phyloP scores from a whole-genome alignment of 495 filamentous ascomycete genomes.

The Cairneyella variabilis region DNA sequence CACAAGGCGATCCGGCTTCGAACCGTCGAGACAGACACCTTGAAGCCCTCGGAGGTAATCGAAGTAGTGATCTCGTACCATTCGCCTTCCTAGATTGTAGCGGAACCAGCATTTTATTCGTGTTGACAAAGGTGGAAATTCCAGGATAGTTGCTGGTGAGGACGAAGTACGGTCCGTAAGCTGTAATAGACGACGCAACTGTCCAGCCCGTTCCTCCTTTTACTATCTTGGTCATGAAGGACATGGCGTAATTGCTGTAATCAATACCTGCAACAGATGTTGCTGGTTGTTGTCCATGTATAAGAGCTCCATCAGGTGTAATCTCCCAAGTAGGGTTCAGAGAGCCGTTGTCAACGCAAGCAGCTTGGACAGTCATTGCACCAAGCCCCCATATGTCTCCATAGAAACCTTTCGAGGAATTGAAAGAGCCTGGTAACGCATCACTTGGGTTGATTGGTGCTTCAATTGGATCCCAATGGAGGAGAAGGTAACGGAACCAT shows the following conservation, averaged over 20 bases:
- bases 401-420: not conserved
- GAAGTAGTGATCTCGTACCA: slow-evolving; percentile 1
- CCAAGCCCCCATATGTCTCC: not conserved
- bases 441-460: not conserved
- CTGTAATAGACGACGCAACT: not conserved
- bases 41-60: slow-evolving; percentile 21
- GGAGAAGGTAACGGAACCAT: not conserved
- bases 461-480: not conserved
- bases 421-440: not conserved
- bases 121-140: slow-evolving; percentile 4
- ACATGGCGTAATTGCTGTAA: slow-evolving; percentile 2
- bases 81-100: not conserved
- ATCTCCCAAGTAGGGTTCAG: slow-evolving; percentile 5
- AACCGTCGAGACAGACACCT: slow-evolving; percentile 30
- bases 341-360: not conserved
- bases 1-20: slow-evolving; percentile 18
- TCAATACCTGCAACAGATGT: not conserved
- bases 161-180: slow-evolving; percentile 3
- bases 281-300: not conserved
- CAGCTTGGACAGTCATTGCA: not conserved
- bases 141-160: not conserved
- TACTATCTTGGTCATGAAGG: not conserved
- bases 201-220: slow-evolving; percentile 5
- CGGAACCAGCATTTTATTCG: not conserved
- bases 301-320: not conserved